Conservation (phyloP, 805 yeast species). For the Hanseniaspora mollemarum region DNA sequence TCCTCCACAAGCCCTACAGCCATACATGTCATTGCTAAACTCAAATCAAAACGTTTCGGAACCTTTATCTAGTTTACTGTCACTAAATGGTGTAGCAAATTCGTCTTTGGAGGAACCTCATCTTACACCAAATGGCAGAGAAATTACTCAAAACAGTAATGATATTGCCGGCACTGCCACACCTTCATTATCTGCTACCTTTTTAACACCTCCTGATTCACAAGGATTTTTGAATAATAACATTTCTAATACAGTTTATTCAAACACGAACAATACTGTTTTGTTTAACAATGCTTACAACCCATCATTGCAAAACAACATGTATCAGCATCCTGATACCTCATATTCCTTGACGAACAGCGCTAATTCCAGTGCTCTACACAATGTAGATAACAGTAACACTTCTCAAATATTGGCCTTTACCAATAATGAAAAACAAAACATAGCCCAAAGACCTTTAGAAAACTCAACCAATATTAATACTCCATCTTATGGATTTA, state of each 20-base stretch:
- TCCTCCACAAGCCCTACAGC: constrained; percentile 1
- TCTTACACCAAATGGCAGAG: neutral
- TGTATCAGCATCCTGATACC: neutral
- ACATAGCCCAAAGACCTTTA: neutral
- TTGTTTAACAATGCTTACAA: neutral
- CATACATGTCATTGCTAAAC: constrained; percentile 7
- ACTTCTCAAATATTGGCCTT: neutral
- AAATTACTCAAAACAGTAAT: neutral
- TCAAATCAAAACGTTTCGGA: constrained; percentile 19
- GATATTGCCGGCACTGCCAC: neutral
- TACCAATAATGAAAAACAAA: neutral
- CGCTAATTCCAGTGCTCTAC: too few species aligned
- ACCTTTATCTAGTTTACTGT: constrained; percentile 17
- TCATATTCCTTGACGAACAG: neutral
- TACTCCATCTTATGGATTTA: neutral
- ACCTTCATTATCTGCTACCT: neutral
- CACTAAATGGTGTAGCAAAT: neutral
- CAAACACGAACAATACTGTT: neutral
- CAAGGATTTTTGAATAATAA: neutral
- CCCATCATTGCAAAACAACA: neutral
- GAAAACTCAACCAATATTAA: neutral
- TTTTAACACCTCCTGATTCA: neutral
- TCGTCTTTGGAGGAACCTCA: neutral
- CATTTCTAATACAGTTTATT: neutral
- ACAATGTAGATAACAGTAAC: neutral